Conservation (phyloP, 495 filamentous ascomycete species). For the Poronia punctata region DNA sequence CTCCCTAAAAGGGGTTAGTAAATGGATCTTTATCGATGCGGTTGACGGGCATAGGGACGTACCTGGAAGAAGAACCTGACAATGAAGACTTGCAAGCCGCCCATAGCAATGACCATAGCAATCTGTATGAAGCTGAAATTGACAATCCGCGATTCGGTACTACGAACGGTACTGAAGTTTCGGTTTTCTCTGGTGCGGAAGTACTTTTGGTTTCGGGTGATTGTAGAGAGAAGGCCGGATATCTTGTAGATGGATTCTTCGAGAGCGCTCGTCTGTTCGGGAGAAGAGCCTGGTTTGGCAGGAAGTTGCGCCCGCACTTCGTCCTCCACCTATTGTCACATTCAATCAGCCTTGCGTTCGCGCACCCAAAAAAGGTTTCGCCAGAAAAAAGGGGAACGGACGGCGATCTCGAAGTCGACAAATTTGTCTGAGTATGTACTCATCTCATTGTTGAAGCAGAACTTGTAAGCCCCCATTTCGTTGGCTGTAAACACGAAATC, state of each 20-base stretch:
- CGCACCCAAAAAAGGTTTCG: not conserved
- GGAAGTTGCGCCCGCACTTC: conserved; percentile 77
- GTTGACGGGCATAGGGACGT: no score
- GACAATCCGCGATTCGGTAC: conserved; percentile 91
- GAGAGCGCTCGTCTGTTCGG: conserved; percentile 84
- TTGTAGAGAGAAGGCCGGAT: conserved; percentile 88
- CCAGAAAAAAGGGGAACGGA: conserved; percentile 37
- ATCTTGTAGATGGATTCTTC: conserved; percentile 97
- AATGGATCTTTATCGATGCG: no score
- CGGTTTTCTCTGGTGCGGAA: conserved; percentile 98
- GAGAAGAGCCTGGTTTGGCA: conserved; percentile 80
- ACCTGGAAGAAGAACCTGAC: conserved; percentile 98
- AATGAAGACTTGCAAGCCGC: conserved; percentile 92
- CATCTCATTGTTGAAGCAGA: conserved; percentile 99
- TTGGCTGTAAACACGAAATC: conserved; percentile 98
- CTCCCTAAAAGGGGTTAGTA: conserved; percentile 34
- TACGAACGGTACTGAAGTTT: conserved; percentile 96
- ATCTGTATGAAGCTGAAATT: conserved; percentile 95
- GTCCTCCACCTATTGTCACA: conserved; percentile 71
- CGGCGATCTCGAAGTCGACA: conserved; percentile 97
- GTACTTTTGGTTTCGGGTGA: conserved; percentile 96
- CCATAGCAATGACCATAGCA: conserved; percentile 91
- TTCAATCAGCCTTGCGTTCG: conserved; percentile 3
- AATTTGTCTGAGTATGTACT: conserved; percentile 96
- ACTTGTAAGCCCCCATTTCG: conserved; percentile 86